These are phyloP conservation scores for Solanum tacnaense DNA, from an alignment of 257 asterid genomes.

Conservation along the genomic window DNA sequence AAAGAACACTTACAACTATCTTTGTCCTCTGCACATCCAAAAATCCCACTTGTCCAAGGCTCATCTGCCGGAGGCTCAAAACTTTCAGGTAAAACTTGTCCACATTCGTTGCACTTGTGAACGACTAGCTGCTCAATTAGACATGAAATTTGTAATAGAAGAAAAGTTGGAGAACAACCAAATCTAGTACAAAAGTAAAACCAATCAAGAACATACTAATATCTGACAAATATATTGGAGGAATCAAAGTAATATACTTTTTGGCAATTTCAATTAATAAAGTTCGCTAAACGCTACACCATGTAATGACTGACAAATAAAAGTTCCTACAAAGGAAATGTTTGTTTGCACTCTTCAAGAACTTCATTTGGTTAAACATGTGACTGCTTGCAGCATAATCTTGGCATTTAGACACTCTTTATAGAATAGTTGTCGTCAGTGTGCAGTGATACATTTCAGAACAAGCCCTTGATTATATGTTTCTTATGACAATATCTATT, in stretches of 20 bases:
- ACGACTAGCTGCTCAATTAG: constrained; percentile 34
- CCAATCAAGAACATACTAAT: background rate
- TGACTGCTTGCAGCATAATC: background rate
- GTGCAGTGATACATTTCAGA: background rate
- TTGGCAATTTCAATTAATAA: background rate
- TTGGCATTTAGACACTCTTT: background rate
- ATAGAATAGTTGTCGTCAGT: background rate
- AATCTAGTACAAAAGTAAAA: background rate
- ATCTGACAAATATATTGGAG: background rate
- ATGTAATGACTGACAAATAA: background rate
- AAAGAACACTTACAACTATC: constrained; percentile 44
- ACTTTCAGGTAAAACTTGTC: constrained; percentile 56
- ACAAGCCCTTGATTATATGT: background rate
- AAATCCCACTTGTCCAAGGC: constrained; percentile 65
- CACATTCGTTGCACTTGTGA: constrained; percentile 64
- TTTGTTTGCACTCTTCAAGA: background rate
- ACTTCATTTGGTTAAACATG: background rate
- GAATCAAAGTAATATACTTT: background rate
- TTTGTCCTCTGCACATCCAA: constrained; percentile 57
- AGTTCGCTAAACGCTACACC: background rate
- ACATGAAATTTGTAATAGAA: background rate
- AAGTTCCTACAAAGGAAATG: background rate
- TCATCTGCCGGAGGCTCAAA: constrained; percentile 69
- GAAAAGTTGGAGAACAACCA: background rate
- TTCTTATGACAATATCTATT: background rate